Evolutionary conservation across 2,329 filamentous ascomycete species (phyloP).

Genomic region (Aspergillus calidoustus): DNA sequence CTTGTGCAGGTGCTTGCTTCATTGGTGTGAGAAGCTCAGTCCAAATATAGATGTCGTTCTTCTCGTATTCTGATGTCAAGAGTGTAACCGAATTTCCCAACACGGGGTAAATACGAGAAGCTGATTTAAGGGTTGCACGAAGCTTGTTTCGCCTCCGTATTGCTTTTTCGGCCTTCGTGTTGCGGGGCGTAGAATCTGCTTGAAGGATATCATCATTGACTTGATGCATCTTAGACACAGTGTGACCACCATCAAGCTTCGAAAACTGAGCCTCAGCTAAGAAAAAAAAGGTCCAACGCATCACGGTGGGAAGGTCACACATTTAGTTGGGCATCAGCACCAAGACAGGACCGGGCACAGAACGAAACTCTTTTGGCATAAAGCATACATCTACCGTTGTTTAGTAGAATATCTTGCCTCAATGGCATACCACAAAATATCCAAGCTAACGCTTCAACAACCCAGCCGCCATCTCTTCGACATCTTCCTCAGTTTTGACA

Average conservation of each 20-base stretch:
- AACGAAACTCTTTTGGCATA: too few species aligned
- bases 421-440: not conserved
- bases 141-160: not conserved
- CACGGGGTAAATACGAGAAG: not conserved
- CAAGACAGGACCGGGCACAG: too few species aligned
- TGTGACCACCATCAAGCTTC: too few species aligned
- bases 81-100: not conserved
- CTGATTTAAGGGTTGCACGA: not conserved
- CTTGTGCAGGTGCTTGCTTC: not conserved
- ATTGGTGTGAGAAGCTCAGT: not conserved
- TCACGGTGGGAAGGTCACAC: too few species aligned
- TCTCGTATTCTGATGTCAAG: not conserved
- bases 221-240: too few species aligned
- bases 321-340: too few species aligned
- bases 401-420: too few species aligned
- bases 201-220: too few species aligned
- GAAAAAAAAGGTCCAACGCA: too few species aligned
- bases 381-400: too few species aligned
- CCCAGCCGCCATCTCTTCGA: not conserved
- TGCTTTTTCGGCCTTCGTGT: not conserved
- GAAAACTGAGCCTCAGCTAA: too few species aligned
- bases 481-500: slow-evolving; percentile 1
- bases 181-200: too few species aligned
- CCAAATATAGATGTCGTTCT: not conserved
- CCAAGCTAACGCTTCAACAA: not conserved